Conservation (phyloP, 1,284 basidiomycete genomes). For the Ustilago cynodontis region DNA sequence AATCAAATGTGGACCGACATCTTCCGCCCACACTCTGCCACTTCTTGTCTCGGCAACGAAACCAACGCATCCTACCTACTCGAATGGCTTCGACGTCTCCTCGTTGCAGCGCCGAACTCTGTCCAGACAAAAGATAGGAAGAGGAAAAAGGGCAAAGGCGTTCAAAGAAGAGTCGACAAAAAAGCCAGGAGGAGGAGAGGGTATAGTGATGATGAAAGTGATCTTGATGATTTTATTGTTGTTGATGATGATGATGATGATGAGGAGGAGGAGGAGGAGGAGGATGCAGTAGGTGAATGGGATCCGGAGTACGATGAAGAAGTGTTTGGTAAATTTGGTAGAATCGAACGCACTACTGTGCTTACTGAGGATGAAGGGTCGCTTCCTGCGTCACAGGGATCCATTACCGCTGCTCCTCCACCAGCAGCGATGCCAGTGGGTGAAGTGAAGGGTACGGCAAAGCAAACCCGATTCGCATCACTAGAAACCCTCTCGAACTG, state of each 20-base stretch:
- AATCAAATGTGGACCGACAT: slow-evolving; percentile 51
- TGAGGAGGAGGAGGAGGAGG: slow-evolving; percentile 26
- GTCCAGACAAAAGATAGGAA: slow-evolving; percentile 14
- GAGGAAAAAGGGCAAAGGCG: slow-evolving; percentile 20
- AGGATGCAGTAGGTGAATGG: slow-evolving; percentile 42
- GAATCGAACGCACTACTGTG: slow-evolving; percentile 8
- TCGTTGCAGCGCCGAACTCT: slow-evolving; percentile 31
- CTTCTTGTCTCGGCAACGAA: slow-evolving; percentile 49
- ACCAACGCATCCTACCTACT: slow-evolving; percentile 33
- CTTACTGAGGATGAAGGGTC: slow-evolving; percentile 5
- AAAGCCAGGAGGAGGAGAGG: slow-evolving; percentile 11
- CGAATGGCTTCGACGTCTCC: slow-evolving; percentile 56
- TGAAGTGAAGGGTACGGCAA: not conserved
- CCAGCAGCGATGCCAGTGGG: not conserved
- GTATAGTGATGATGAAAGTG: slow-evolving; percentile 32
- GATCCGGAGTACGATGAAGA: slow-evolving; percentile 29
- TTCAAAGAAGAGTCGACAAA: slow-evolving; percentile 41
- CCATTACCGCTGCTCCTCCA: not conserved
- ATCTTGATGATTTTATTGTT: slow-evolving; percentile 56
- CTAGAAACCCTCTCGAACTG: slow-evolving; percentile 55
- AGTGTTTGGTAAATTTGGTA: slow-evolving; percentile 53
- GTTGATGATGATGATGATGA: slow-evolving; percentile 52
- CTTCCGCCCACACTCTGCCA: slow-evolving; percentile 34
- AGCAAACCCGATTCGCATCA: slow-evolving; percentile 8
- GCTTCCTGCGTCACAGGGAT: not conserved